These are phyloP conservation scores for Euptelea pleiosperma DNA, from an alignment of 164 flowering plant genomes.

Conservation along the genomic window DNA sequence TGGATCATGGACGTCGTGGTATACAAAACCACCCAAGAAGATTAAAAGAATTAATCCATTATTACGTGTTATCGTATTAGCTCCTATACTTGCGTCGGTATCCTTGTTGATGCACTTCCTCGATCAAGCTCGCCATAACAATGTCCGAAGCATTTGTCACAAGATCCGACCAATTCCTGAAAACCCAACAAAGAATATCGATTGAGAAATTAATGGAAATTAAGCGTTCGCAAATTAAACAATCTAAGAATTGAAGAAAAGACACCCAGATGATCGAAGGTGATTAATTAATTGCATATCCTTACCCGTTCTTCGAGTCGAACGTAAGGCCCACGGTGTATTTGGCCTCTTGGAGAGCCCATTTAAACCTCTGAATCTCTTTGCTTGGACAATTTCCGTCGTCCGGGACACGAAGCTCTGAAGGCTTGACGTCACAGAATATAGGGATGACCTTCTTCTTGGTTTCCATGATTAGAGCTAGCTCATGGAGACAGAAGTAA, in stretches of 20 bases:
- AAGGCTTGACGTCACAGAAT: slow-evolving; percentile 61
- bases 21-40: too few species aligned
- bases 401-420: slow-evolving; percentile 41
- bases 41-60: too few species aligned
- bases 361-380: slow-evolving; percentile 25
- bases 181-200: not conserved
- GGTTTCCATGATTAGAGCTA: slow-evolving; percentile 47
- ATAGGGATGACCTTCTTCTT: slow-evolving; percentile 56
- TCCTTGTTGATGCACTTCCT: slow-evolving; percentile 14
- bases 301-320: slow-evolving; percentile 37
- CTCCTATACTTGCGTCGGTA: too few species aligned
- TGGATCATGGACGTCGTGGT: too few species aligned
- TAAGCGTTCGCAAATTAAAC: not conserved
- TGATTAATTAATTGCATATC: not conserved
- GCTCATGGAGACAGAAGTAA: slow-evolving; percentile 61
- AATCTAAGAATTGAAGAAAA: not conserved
- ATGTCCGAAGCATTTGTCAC: slow-evolving; percentile 30
- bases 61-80: too few species aligned
- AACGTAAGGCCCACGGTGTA: slow-evolving; percentile 39
- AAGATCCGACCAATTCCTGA: slow-evolving; percentile 38
- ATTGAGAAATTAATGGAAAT: not conserved
- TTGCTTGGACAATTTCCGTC: slow-evolving; percentile 19
- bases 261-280: not conserved
- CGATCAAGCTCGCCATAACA: slow-evolving; percentile 21
- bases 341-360: slow-evolving; percentile 41